Evolutionary conservation across 192 early-diverging fungal species (phyloP).

Genomic region (Mortierella antarctica): DNA sequence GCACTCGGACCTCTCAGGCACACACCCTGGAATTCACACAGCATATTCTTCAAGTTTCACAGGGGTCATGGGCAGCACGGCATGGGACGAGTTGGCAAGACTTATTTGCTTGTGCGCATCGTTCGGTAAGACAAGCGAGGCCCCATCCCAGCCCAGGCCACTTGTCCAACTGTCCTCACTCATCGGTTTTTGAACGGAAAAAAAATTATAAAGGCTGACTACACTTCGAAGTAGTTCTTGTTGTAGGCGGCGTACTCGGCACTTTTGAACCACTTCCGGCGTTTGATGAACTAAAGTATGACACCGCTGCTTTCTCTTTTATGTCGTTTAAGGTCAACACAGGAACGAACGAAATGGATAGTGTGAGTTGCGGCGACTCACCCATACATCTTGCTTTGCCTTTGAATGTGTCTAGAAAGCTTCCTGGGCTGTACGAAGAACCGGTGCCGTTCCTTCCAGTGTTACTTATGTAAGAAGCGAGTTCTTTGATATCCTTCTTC

Average conservation of each 20-base stretch:
- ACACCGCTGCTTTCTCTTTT: too few relatives aligned
- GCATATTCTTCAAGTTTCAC: too few relatives aligned
- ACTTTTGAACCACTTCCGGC: conserved; percentile 19
- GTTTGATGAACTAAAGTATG: conserved; percentile 15
- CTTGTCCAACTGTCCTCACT: neutral
- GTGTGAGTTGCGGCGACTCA: too few relatives aligned
- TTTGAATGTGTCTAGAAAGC: conserved; percentile 1
- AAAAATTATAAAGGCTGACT: neutral
- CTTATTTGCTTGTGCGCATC: conserved; percentile 20
- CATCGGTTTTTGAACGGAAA: too few relatives aligned
- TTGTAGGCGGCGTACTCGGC: conserved; percentile 18
- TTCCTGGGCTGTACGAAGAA: conserved; percentile 1
- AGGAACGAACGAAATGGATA: too few relatives aligned
- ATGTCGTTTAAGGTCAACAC: too few relatives aligned
- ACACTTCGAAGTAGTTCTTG: neutral
- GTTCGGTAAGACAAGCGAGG: conserved; percentile 9
- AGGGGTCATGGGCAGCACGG: conserved; percentile 25
- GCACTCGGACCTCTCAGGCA: too few relatives aligned
- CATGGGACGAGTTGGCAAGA: conserved; percentile 35
- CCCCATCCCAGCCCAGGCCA: neutral
- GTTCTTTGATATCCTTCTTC: too few relatives aligned
- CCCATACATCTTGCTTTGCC: neutral
- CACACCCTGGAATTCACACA: too few relatives aligned
- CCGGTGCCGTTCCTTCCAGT: conserved; percentile 21
- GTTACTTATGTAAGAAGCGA: conserved; percentile 12